Conservation (phyloP, 2,329 filamentous ascomycete genomes). For the Bimuria novae-zelandiae region DNA sequence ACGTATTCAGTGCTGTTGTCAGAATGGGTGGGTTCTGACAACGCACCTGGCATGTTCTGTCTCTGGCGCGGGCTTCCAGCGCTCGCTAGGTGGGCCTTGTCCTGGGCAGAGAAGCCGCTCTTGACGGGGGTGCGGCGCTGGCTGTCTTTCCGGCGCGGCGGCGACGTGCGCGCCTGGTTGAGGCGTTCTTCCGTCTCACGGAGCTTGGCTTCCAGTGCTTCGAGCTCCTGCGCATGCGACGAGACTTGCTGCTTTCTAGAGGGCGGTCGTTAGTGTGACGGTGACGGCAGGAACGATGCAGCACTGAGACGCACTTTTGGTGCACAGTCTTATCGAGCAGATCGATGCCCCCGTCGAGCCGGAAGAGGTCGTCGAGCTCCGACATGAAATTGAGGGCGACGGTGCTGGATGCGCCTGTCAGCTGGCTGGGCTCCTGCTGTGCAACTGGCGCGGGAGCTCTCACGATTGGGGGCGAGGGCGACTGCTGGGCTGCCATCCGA, state of each 20-base stretch:
- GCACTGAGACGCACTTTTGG: constrained; percentile 69
- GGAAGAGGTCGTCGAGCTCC: constrained; percentile 87
- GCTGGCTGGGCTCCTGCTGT: constrained; percentile 15
- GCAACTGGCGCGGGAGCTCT: constrained; percentile 45
- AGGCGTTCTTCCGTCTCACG: constrained; percentile 84
- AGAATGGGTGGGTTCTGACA: constrained; percentile 37
- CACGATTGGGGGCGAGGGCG: constrained; percentile 87
- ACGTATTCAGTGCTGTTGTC: constrained; percentile 43
- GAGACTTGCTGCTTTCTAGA: constrained; percentile 78
- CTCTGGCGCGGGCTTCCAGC: constrained; percentile 19
- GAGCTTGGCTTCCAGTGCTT: constrained; percentile 81
- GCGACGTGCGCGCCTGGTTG: constrained; percentile 39
- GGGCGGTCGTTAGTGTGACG: constrained; percentile 1
- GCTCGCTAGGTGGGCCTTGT: constrained; percentile 30
- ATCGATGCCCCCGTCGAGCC: constrained; percentile 77
- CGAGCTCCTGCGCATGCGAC: constrained; percentile 76
- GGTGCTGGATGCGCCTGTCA: constrained; percentile 62
- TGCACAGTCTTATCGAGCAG: constrained; percentile 76
- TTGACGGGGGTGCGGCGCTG: constrained; percentile 33
- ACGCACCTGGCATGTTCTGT: constrained; percentile 37
- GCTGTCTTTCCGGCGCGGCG: constrained; percentile 37
- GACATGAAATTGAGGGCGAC: constrained; percentile 85
- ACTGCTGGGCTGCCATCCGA: constrained; percentile 78
- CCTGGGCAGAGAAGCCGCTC: constrained; percentile 31
- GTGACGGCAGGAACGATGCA: constrained; percentile 13